phyloP scores from a whole-genome alignment of 148 eudicot genomes.

The Diospyros kaki region DNA sequence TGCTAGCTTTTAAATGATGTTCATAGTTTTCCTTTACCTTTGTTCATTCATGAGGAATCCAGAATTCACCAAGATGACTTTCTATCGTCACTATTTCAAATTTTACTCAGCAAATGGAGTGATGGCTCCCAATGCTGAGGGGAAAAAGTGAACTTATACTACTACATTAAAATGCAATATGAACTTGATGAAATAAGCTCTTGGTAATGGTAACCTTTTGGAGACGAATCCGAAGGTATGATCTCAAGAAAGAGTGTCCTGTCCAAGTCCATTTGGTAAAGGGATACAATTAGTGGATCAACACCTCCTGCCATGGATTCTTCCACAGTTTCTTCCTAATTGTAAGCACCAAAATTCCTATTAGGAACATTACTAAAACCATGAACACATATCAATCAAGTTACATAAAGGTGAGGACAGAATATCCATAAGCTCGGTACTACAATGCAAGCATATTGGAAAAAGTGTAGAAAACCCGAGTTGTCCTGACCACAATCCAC shows the following conservation, averaged over 20 bases:
- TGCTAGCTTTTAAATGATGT: not conserved
- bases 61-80: not conserved
- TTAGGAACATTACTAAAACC: slow-evolving; percentile 4
- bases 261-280: slow-evolving; percentile 89
- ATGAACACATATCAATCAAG: not conserved
- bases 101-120: not conserved
- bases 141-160: not conserved
- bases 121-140: not conserved
- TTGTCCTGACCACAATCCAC: not conserved
- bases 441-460: no score
- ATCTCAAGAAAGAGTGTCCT: slow-evolving; percentile 76
- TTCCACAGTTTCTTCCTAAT: slow-evolving; percentile 77
- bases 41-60: not conserved
- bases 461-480: not conserved
- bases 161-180: not conserved
- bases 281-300: slow-evolving; percentile 74
- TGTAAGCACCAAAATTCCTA: not conserved
- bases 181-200: not conserved
- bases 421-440: no score
- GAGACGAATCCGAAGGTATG: slow-evolving; percentile 83
- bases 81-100: not conserved
- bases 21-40: not conserved
- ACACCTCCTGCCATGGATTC: slow-evolving; percentile 47
- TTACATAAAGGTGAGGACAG: not conserved
- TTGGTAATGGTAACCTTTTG: slow-evolving; percentile 57